Conservation (phyloP, 176 grass and related monocot species). For the Cocos nucifera region DNA sequence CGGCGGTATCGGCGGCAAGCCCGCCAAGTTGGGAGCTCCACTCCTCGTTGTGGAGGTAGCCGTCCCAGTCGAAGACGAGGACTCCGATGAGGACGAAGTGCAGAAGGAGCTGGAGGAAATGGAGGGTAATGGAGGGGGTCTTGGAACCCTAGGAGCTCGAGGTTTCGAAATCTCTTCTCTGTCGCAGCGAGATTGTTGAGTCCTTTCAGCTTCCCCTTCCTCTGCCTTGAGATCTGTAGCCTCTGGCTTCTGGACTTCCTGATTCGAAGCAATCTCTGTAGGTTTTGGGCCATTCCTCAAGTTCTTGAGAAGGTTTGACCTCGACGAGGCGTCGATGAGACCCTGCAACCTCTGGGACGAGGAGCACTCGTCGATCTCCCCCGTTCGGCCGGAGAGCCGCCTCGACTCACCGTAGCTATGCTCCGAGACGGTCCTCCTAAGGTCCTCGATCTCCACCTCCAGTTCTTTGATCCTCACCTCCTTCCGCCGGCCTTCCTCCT, state of each 20-base stretch:
- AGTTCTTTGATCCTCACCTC: conserved; percentile 54
- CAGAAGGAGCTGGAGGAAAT: conserved; percentile 21
- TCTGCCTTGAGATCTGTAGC: conserved; percentile 3
- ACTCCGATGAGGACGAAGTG: conserved; percentile 39
- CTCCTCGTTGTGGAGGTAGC: conserved; percentile 13
- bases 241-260: not conserved
- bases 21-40: conserved; percentile 35
- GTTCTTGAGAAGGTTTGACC: conserved; percentile 5
- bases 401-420: too few relatives aligned
- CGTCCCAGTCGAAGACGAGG: conserved; percentile 46
- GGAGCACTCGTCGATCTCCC: conserved; percentile 61
- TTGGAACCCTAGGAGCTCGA: conserved; percentile 13
- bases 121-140: conserved; percentile 25
- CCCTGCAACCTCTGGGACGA: conserved; percentile 41
- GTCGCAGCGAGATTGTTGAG: conserved; percentile 5
- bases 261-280: conserved; percentile 4
- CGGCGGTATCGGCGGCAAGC: conserved; percentile 72
- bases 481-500: conserved; percentile 11
- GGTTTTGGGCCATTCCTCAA: conserved; percentile 14
- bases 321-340: conserved; percentile 12
- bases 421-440: conserved; percentile 24
- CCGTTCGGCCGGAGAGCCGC: not conserved
- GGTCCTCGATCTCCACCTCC: conserved; percentile 56
- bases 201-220: conserved; percentile 5
- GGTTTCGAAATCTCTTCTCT: conserved; percentile 4